Base-by-base conservation (phyloP, 1,139 yeast genomes). In the Trichomonascaceae sp. region DNA sequence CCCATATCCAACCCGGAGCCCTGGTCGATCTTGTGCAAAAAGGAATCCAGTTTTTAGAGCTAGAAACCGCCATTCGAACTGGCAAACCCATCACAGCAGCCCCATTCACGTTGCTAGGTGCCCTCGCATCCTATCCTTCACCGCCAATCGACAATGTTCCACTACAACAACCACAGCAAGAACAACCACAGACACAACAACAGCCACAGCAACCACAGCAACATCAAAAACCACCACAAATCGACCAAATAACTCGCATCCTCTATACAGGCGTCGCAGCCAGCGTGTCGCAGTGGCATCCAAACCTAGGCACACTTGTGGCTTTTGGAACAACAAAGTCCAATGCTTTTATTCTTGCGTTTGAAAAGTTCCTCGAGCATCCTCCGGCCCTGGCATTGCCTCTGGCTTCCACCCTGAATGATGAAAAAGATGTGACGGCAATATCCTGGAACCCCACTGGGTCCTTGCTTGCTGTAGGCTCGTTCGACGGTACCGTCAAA, bases 1-100 rank as follows among this genome's bases (percentile, higher is more conserved):
- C 62, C 16, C 59, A 65, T 26, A 66, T 78, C 20, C 73, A 79
- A 2, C 59, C 79, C 2, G 97, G 97, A 1, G 71, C 82, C 39
- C 61, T 87, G 17, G 93, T 87, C 9, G 73, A 74, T 48, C 60
- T 87, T 34, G 76, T 87, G 1, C 96, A 87, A 48, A 80, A 76
- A 52, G 97, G 97, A 1, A 72, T 87, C 17, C 66, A 85, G 37
- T 81, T 76, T 50, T 63, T 68, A 18, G 74, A 69, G 45, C 66
- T 71, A 27, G 77, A 73, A 41, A 60, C 67, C 6, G 46, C 23
- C 23, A 20, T 20, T 11, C 6, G 11, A 11, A 11, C 6, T 8
- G 23, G 23, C 9, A 20, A 20, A 11, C 9, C 6, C 11, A 20
- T 20, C 23, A 20, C 9, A 8, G 23, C 6, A 11, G 23, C 23